These are phyloP conservation scores for Ceratocystis destructans DNA, from an alignment of 2,329 filamentous ascomycete species.

Conservation along the genomic window DNA sequence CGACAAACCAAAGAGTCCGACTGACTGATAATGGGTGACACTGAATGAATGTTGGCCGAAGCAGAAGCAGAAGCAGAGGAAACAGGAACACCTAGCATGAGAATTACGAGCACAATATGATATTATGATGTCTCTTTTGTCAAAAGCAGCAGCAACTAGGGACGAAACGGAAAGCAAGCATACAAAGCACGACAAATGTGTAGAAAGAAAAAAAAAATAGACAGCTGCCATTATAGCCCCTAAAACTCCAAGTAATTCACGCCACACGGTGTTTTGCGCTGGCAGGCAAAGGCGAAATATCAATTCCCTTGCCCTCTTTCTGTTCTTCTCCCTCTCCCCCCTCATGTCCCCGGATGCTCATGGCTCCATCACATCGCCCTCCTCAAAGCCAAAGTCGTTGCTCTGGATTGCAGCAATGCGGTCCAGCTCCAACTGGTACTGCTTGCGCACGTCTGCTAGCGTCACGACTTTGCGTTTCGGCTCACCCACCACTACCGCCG, in stretches of 20 bases:
- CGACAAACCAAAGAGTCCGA: neutral
- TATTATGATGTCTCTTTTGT: neutral
- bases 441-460: constrained; percentile 69
- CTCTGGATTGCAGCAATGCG: constrained; percentile 75
- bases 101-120: neutral
- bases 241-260: constrained; percentile 3
- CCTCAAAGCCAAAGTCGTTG: constrained; percentile 69
- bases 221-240: neutral
- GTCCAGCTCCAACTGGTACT: constrained; percentile 84
- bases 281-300: neutral
- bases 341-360: constrained; percentile 24
- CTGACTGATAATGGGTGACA: too few species aligned
- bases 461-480: constrained; percentile 66
- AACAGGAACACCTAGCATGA: neutral
- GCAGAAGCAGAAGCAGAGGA: neutral
- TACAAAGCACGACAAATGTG: constrained; percentile 9
- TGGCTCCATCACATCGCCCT: constrained; percentile 42
- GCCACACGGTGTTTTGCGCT: neutral
- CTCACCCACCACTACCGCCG: constrained; percentile 19
- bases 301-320: neutral
- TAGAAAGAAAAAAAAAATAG: constrained; percentile 1
- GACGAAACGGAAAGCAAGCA: constrained; percentile 23
- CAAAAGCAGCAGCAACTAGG: neutral
- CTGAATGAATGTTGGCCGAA: neutral
- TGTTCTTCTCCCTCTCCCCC: neutral